Evolutionary conservation across 192 early-diverging fungal species (phyloP), one percentile per base, ranked within the genome.

Genomic region (Phlyctochytrium arcticum): DNA sequence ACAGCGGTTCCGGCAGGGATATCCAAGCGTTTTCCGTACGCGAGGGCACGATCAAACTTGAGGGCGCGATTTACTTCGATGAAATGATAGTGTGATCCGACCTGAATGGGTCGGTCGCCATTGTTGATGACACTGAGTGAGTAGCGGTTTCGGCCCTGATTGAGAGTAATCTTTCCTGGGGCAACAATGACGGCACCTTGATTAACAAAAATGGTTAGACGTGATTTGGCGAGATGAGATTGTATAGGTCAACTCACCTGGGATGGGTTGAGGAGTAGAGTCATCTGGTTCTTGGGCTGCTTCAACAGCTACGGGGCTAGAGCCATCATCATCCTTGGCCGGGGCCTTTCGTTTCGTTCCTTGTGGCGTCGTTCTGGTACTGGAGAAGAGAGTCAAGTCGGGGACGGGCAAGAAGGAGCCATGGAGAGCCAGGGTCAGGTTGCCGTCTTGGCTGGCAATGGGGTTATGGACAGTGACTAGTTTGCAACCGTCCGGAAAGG

Each of bases 61-160:
- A 98, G 76, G 29, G 61, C 54, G 6, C 87, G 78, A 70, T 98
- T 98, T 34, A 89, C 80, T 73, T 98, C 96, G 55, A 95, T 92
- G 67, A 98, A 92, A 65, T 98, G 96, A 73, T 89, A 98, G 77
- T 98, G 96, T 5, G 91, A 93, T 10, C 96, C 96, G 37, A 98
- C 87, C 77, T 96, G 90, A 57, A 98, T 86, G 5, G 96, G 92
- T 27, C 96, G 81, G 71, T 98, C 96, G 2, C 96, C 96, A 53
- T 87, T 84, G 79, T 98, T 98, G 12, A 87, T 92, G 17, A 98
- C 93, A 3, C 75, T 81, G 30, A 98, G 54, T 2, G 77, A 66
- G 42, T 81, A 57, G 4, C 93, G 83, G 62, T 70, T 60, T 24
- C 94, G 80, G 17, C 90, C 90, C 62, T 82, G 76, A 73, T 94